Percentiles rank a stretch among this genome's conserved stretches.
These are phyloP conservation scores for Gnomoniopsis sp. DNA, from an alignment of 2,329 filamentous ascomycete species.

Conservation along the genomic window DNA sequence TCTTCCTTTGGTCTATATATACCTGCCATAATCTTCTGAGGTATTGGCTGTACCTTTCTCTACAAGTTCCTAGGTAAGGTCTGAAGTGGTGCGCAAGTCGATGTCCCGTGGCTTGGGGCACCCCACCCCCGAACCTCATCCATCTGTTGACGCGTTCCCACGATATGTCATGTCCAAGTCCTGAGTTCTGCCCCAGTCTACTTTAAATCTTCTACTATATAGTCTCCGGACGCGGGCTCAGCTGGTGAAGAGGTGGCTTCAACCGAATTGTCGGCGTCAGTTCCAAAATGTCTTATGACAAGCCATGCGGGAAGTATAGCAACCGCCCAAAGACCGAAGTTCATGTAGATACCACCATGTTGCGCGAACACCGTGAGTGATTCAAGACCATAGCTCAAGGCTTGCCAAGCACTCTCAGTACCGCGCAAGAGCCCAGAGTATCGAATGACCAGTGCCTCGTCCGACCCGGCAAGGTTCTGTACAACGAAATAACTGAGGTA, in stretches of 20 bases:
- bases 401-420: constrained; percentile 71
- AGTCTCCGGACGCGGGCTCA: neutral
- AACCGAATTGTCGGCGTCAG: neutral
- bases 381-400: constrained; percentile 66
- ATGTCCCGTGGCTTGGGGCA: too few relatives aligned
- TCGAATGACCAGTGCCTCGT: constrained; percentile 62
- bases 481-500: constrained; percentile 63
- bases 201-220: neutral
- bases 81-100: too few relatives aligned
- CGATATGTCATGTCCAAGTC: neutral
- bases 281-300: constrained; percentile 32
- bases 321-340: constrained; percentile 65
- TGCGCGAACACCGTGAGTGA: constrained; percentile 60
- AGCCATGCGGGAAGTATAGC: constrained; percentile 65
- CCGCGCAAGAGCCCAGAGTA: constrained; percentile 66
- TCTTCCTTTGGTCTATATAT: too few relatives aligned
- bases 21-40: too few relatives aligned
- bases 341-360: constrained; percentile 66
- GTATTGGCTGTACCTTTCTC: too few relatives aligned
- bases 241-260: constrained; percentile 41
- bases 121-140: too few relatives aligned
- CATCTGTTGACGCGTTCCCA: too few relatives aligned
- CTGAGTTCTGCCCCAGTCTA: neutral
- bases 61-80: too few relatives aligned
- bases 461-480: constrained; percentile 55